Percentiles rank a stretch among this genome's conserved stretches.
Evolutionary conservation across 1,284 basidiomycete genomes (phyloP).

Genomic region (Cystobasidiaceae sp.): DNA sequence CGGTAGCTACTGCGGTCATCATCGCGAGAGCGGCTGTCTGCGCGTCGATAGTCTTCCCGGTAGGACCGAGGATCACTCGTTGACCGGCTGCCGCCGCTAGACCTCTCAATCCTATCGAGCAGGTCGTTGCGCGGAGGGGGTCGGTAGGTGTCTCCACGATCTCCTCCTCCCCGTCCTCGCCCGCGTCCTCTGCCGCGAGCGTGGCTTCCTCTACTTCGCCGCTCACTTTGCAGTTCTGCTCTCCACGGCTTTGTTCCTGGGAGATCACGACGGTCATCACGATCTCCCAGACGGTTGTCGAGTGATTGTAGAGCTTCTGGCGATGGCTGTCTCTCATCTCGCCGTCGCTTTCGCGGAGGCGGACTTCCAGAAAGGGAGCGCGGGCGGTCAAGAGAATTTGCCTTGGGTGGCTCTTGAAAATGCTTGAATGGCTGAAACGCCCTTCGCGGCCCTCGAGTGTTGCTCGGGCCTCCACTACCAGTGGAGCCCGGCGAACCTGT

Average conservation of each 20-base stretch:
- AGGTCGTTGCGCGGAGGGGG: too few relatives aligned
- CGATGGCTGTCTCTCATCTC: conserved; percentile 1
- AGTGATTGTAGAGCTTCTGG: conserved; percentile 4
- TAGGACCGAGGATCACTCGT: too few relatives aligned
- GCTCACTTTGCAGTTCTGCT: too few relatives aligned
- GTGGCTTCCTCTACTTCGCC: too few relatives aligned
- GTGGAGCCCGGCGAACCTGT: background rate
- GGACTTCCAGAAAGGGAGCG: conserved; percentile 9
- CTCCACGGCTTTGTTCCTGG: too few relatives aligned
- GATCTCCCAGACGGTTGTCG: too few relatives aligned
- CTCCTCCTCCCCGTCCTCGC: too few relatives aligned
- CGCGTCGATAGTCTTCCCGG: background rate
- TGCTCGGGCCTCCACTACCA: background rate
- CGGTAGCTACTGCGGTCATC: background rate
- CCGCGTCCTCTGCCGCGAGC: too few relatives aligned
- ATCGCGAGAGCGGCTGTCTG: background rate
- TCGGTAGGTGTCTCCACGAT: too few relatives aligned
- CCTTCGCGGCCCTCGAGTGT: background rate
- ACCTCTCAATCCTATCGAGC: too few relatives aligned
- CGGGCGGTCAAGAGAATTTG: background rate
- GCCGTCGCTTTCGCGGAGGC: background rate
- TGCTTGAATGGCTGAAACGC: conserved; percentile 19
- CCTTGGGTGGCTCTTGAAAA: background rate
- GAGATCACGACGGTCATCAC: too few relatives aligned
- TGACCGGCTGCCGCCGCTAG: too few relatives aligned